Evolutionary conservation across 1,139 yeast species (phyloP).

Genomic region (Casaregolazyma suthepensis): DNA sequence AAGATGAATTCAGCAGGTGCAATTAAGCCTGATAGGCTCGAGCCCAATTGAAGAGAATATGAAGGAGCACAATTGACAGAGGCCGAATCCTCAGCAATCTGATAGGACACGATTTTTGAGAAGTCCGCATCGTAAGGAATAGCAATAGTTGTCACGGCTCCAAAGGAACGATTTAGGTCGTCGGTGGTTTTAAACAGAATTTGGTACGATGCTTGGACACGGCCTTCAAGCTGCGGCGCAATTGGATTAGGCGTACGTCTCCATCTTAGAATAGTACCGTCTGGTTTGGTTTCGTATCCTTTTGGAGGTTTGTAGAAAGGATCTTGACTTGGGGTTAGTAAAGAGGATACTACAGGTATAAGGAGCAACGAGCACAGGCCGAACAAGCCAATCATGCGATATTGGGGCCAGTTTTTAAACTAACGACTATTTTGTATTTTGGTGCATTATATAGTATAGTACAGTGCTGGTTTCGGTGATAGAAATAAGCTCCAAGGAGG

Average conservation of each 20-base stretch:
- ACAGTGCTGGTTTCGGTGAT: background rate
- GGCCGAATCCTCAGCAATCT: conserved; percentile 28
- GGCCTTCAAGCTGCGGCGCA: conserved; percentile 8
- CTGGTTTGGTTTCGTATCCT: conserved; percentile 10
- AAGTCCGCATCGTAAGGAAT: conserved; percentile 21
- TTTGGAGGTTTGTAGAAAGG: conserved; percentile 16
- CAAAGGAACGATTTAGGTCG: conserved; percentile 17
- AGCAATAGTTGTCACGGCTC: conserved; percentile 26
- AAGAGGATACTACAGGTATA: background rate
- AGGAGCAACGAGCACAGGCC: background rate
- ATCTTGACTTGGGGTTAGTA: conserved; percentile 15
- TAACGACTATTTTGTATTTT: background rate
- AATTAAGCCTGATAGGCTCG: conserved; percentile 3
- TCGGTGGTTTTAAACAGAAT: conserved; percentile 22
- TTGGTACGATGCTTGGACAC: conserved; percentile 18
- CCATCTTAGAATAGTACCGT: conserved; percentile 19
- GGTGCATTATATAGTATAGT: background rate
- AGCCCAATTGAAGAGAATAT: conserved; percentile 17
- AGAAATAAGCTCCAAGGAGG: background rate
- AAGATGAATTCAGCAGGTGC: conserved; percentile 5
- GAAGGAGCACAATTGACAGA: conserved; percentile 28
- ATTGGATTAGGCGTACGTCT: conserved; percentile 15
- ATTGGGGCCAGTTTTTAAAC: background rate
- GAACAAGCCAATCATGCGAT: background rate
- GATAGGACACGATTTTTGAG: conserved; percentile 25